A percentile compares a stretch with the other conserved stretches of the same genome.
Evolutionary conservation across 2,329 filamentous ascomycete genomes (phyloP).

Genomic region (Microdochium nivale): DNA sequence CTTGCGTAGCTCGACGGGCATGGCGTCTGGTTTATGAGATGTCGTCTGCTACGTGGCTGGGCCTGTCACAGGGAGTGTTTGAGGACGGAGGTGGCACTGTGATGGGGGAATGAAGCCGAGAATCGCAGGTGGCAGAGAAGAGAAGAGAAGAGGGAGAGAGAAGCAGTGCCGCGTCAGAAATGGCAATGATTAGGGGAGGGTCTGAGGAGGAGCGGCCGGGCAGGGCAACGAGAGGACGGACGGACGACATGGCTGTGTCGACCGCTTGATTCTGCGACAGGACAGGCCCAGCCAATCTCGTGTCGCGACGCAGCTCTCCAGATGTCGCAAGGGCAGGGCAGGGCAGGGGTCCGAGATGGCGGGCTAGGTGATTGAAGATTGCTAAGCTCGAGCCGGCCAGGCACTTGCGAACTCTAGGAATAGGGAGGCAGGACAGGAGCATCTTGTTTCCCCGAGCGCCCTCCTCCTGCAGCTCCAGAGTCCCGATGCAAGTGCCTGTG

Average conservation of each 20-base stretch:
- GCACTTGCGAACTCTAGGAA: too few species aligned
- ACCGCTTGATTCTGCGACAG: too few species aligned
- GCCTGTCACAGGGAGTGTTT: not conserved
- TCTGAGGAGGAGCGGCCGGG: too few species aligned
- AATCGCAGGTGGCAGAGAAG: not conserved
- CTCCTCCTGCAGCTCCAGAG: too few species aligned
- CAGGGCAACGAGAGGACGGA: not conserved
- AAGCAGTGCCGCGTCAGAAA: not conserved
- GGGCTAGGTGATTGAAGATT: not conserved
- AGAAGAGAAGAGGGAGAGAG: not conserved
- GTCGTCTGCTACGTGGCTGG: not conserved
- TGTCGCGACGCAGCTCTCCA: not conserved
- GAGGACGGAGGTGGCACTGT: not conserved
- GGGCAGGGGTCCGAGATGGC: too few species aligned
- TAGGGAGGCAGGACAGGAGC: too few species aligned
- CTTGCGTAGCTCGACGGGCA: conserved; percentile 36
- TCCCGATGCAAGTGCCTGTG: too few species aligned
- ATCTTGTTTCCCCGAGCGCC: too few species aligned
- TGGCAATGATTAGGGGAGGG: too few species aligned
- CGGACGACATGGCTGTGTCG: too few species aligned
- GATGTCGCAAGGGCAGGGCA: not conserved
- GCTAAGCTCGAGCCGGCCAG: not conserved
- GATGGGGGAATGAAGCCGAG: not conserved
- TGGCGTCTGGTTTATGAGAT: conserved; percentile 7
- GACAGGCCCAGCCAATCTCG: too few species aligned